These are phyloP conservation scores for Epichloe amarillans DNA, from an alignment of 2,329 filamentous ascomycete species.

Conservation along the genomic window DNA sequence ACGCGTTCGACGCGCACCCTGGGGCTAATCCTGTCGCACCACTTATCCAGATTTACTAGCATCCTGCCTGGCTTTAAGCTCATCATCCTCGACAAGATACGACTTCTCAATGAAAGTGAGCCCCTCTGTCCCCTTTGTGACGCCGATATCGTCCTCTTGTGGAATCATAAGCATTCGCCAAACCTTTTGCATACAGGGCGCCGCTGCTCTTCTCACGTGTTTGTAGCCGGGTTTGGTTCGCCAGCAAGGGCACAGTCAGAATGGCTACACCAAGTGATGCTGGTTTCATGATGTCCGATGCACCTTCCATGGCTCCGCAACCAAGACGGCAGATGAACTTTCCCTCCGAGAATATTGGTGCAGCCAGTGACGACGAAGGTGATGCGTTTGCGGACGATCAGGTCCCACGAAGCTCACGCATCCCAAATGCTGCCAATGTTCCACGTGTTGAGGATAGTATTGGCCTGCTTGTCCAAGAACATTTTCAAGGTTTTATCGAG, in stretches of 20 bases:
- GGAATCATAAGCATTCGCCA: background rate
- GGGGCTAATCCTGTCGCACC: background rate
- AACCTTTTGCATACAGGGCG: background rate
- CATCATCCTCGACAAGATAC: background rate
- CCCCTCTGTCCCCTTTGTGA: background rate
- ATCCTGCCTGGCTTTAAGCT: background rate
- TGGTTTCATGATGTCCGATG: constrained; percentile 45
- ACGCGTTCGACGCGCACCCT: background rate
- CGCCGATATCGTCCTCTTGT: background rate
- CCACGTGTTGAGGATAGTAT: constrained; percentile 65
- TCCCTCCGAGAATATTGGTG: constrained; percentile 46
- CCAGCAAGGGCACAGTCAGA: background rate
- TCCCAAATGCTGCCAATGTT: constrained; percentile 37
- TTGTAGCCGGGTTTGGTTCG: background rate
- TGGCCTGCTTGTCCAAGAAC: constrained; percentile 58
- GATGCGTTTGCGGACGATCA: constrained; percentile 54
- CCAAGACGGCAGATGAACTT: constrained; percentile 29
- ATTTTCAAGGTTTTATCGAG: constrained; percentile 72
- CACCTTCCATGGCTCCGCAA: constrained; percentile 28
- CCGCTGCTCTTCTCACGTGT: background rate
- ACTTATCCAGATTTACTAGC: background rate
- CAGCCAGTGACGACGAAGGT: constrained; percentile 47
- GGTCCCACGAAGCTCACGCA: constrained; percentile 37
- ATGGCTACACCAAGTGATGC: constrained; percentile 44
- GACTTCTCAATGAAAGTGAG: background rate